These are phyloP conservation scores for Casaregolazyma suthepensis DNA, from an alignment of 1,139 yeast species.

Conservation along the genomic window DNA sequence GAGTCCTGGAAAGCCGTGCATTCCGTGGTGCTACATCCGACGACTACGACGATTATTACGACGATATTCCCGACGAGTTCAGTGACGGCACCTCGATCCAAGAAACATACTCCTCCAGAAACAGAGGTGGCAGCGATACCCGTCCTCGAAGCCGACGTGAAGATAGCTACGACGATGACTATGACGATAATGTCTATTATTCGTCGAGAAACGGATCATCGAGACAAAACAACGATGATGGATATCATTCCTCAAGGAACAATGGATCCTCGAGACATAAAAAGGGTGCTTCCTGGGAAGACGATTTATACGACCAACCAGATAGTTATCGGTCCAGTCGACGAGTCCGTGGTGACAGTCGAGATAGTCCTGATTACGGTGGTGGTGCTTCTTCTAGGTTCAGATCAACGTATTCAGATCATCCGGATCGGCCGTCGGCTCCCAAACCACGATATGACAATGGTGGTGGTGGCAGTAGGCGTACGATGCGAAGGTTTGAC, in stretches of 20 bases:
- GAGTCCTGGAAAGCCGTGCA: slow-evolving; percentile 80
- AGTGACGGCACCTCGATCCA: slow-evolving; percentile 24
- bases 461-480: slow-evolving; percentile 8
- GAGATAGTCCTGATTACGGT: slow-evolving; percentile 19
- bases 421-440: slow-evolving; percentile 39
- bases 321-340: slow-evolving; percentile 12
- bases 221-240: slow-evolving; percentile 23
- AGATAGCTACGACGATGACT: slow-evolving; percentile 31
- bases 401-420: slow-evolving; percentile 26
- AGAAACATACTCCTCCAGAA: slow-evolving; percentile 6
- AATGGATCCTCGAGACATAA: slow-evolving; percentile 18
- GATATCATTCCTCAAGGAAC: slow-evolving; percentile 20
- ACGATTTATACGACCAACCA: slow-evolving; percentile 65
- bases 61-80: slow-evolving; percentile 61
- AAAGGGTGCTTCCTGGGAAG: slow-evolving; percentile 61
- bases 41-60: slow-evolving; percentile 55
- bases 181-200: slow-evolving; percentile 36
- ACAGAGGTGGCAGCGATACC: slow-evolving; percentile 14
- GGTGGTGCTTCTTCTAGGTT: slow-evolving; percentile 33
- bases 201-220: slow-evolving; percentile 15
- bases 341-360: slow-evolving; percentile 15
- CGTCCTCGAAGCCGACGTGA: slow-evolving; percentile 31
- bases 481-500: slow-evolving; percentile 8
- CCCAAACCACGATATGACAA: slow-evolving; percentile 43
- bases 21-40: slow-evolving; percentile 56